Percentiles rank a stretch among this genome's conserved stretches.
phyloP scores from a whole-genome alignment of 352 stramenopile genomes.

The Globisporangium nodosum region DNA sequence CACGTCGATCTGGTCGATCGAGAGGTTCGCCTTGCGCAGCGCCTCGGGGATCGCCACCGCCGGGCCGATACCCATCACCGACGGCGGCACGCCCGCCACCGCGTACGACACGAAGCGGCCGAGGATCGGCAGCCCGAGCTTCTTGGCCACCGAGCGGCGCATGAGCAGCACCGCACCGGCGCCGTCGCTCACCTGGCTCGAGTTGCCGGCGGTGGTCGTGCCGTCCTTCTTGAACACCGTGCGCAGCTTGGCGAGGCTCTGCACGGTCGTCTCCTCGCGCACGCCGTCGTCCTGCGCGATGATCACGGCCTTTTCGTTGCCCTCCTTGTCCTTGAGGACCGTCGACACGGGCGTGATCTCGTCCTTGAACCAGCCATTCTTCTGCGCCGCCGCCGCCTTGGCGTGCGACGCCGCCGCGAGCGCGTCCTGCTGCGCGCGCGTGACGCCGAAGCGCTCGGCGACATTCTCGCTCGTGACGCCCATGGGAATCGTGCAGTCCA shows the following conservation, averaged over 20 bases:
- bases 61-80: slow-evolving; percentile 86
- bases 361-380: slow-evolving; percentile 80
- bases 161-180: slow-evolving; percentile 86
- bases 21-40: slow-evolving; percentile 61
- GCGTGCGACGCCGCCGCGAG: slow-evolving; percentile 72
- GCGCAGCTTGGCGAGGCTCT: slow-evolving; percentile 68
- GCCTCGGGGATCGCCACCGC: slow-evolving; percentile 74
- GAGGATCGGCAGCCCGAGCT: slow-evolving; percentile 75
- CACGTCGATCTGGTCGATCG: slow-evolving; percentile 79
- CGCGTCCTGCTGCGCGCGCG: slow-evolving; percentile 69
- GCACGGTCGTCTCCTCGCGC: slow-evolving; percentile 51
- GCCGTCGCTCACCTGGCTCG: slow-evolving; percentile 86
- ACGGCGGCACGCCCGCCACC: slow-evolving; percentile 76
- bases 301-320: slow-evolving; percentile 67
- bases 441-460: slow-evolving; percentile 70
- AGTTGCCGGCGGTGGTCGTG: slow-evolving; percentile 79
- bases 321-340: slow-evolving; percentile 70
- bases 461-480: slow-evolving; percentile 87
- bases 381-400: slow-evolving; percentile 64
- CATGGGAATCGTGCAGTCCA: slow-evolving; percentile 84
- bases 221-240: slow-evolving; percentile 79
- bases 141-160: slow-evolving; percentile 71
- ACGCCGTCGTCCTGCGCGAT: slow-evolving; percentile 76
- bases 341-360: slow-evolving; percentile 87
- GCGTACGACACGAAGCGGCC: slow-evolving; percentile 84